Evolutionary conservation across 2,329 filamentous ascomycete species (phyloP).

Genomic region (Coniochaeta sp.): DNA sequence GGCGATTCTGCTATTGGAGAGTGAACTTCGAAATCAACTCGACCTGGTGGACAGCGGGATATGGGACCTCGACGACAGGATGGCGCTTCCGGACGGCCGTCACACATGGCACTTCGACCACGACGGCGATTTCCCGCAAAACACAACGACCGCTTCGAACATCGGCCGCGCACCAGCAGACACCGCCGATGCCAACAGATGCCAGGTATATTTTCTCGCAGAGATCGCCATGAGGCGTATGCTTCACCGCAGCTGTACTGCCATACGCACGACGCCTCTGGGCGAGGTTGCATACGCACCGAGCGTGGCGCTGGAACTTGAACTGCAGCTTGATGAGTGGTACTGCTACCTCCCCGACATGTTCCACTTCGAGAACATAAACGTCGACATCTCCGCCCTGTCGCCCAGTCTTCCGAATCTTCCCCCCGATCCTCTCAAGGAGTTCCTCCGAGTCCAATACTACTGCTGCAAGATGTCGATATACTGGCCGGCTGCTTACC

Average conservation of each 20-base stretch:
- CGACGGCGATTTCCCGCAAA: not conserved
- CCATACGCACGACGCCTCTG: slow-evolving; percentile 12
- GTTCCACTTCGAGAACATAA: slow-evolving; percentile 17
- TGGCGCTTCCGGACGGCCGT: slow-evolving; percentile 16
- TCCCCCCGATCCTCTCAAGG: not conserved
- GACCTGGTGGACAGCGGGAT: slow-evolving; percentile 20
- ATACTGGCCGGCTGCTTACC: slow-evolving; percentile 20
- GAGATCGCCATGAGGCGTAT: slow-evolving; percentile 25
- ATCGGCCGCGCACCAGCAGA: slow-evolving; percentile 5
- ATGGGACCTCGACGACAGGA: slow-evolving; percentile 19
- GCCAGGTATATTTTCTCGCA: slow-evolving; percentile 21
- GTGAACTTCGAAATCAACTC: slow-evolving; percentile 19
- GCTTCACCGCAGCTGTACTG: slow-evolving; percentile 22
- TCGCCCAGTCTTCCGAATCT: not conserved
- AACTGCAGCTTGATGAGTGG: slow-evolving; percentile 26
- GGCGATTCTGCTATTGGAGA: slow-evolving; percentile 19
- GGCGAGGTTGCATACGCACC: slow-evolving; percentile 18
- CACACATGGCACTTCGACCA: slow-evolving; percentile 15
- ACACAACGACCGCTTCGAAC: not conserved
- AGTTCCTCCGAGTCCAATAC: slow-evolving; percentile 18
- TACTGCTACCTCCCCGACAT: slow-evolving; percentile 20
- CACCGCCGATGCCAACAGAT: slow-evolving; percentile 8
- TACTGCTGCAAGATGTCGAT: slow-evolving; percentile 20
- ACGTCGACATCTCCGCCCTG: not conserved
- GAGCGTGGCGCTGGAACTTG: slow-evolving; percentile 21